Base-by-base conservation (phyloP, 371 early-diverging fungal species). In the Zopfochytrium polystomum region DNA sequence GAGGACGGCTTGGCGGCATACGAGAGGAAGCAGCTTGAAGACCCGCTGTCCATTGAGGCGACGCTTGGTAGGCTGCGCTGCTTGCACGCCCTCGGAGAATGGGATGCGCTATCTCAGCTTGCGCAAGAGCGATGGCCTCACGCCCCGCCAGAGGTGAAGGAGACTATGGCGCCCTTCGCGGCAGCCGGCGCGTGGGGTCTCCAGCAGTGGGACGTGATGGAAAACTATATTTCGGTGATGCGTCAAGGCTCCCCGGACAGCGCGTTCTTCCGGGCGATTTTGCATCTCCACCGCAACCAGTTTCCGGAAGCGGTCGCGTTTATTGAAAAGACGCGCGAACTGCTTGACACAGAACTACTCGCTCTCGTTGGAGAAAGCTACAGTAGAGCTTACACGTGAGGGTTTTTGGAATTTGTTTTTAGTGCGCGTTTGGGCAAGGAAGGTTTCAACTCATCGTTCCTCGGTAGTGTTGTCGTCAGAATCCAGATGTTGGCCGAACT, bases 401-500 rank as follows among this genome's bases (percentile, higher is more conserved):
- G 62, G 20, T 13, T 52, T 23, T 9, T 20, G 26, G 35, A n/a
- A 2, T 7, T 7, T 32, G 35, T 6, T 22, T 45, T 47, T 26
- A 44, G n/a, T 47, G 1, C 7, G 29, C 26, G 18, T 9, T 29
- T 32, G 35, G 22, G 25, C 13, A 30, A 15, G n/a, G 0, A 46
- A 52, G 27, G 6, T 44, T 52, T 18, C 31, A 42, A 26, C 33
- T 15, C 35, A 43, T 22, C 43, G n/a, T 22, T 33, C 2, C 26
- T 51, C 11, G 15, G 3, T 34, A 80, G 79, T 58, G 83, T 82
- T 27, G 83, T 96, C 0, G 94, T 97, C 2, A 85, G 93, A 29
- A 91, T 94, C 43, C 99, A 98, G 68, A 90, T 95, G 93, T 81
- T 98, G 52, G 90, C 95, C 0, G 99, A 98, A 66, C 73, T 98